A percentile compares a stretch with the other conserved stretches of the same genome.
Conservation (phyloP, 768 basidiomycete genomes). For the Dacryopinax primogenitus region DNA sequence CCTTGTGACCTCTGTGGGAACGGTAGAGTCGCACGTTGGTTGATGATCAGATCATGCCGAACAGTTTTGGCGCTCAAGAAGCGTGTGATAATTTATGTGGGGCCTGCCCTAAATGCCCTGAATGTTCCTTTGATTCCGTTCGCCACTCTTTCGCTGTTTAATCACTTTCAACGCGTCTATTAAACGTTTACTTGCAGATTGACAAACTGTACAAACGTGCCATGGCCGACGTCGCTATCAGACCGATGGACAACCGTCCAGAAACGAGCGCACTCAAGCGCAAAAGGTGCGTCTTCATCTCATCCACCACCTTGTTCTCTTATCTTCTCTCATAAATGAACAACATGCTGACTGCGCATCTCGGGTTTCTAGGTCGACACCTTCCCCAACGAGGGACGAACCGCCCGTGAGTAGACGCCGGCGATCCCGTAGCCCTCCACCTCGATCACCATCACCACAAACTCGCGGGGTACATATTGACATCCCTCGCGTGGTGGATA, state of each 20-base stretch:
- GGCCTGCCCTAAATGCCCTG: not conserved
- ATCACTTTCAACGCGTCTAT: conserved; percentile 1
- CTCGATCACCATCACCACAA: not conserved
- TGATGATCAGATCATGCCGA: not conserved
- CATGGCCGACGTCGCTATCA: conserved; percentile 3
- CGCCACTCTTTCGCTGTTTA: not conserved
- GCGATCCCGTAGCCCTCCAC: conserved; percentile 8
- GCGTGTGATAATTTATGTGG: not conserved
- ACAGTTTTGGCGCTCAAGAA: too few species aligned
- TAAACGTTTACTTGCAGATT: not conserved
- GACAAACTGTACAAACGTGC: not conserved
- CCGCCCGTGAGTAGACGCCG: not conserved
- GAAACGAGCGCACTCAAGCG: not conserved
- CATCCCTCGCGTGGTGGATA: conserved; percentile 48
- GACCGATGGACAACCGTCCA: not conserved
- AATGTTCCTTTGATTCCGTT: not conserved
- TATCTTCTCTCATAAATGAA: conserved; percentile 3
- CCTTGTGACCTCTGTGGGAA: too few species aligned
- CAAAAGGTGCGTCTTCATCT: conserved; percentile 8
- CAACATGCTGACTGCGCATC: conserved; percentile 14
- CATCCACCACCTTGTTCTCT: not conserved
- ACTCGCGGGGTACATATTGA: conserved; percentile 21
- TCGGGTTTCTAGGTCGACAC: not conserved
- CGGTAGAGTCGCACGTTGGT: too few species aligned
- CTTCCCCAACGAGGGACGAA: not conserved